Evolutionary conservation across 192 early-diverging fungal species (phyloP), one percentile per base, ranked within the genome.

Genomic region (Coemansia reversa): DNA sequence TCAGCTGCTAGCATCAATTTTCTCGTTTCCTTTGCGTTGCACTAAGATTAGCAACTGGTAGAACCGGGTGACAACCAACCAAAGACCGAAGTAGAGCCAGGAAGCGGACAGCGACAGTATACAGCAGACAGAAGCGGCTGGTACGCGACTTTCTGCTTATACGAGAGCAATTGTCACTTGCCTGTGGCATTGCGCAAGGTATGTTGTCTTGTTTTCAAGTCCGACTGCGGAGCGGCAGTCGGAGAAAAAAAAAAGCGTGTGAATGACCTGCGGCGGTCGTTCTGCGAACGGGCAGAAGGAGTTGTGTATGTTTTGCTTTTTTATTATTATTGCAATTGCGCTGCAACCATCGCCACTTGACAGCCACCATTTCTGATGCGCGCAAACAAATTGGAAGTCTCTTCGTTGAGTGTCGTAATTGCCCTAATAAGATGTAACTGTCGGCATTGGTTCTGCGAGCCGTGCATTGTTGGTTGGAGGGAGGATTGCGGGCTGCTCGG

Each of bases 371-470:
- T 58, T 25, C 33, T 42, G 33, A 42, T 42, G 32, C 42, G 27
- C 56, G 42, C 22, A 58, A 58, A 20, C 16, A 28, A 18, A 58
- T 32, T 29, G 29, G 27, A 22, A 32, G 9, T 22, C 30, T 42
- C 33, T 23, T 58, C 29, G 22, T 20, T 39, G 33, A 3, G 56
- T 39, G 56, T 58, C 24, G 56, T 25, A 58, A 58, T 58, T 42
- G 25, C 56, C 56, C 32, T 58, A 58, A 58, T 58, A 22, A 42
- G 56, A 58, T 58, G 56, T 58, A 58, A 58, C 56, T 58, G 56
- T 58, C 56, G 56, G 56, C 53, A 55, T 30, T 28, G 20, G 35
- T 25, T 51, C 62, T 47, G 62, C 53, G 51, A 25, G 61, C 52
- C 25, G 52, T 55, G 62, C 62, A 55, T 25, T 45, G 47, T 49